These are phyloP conservation scores for Colletotrichum sp. DNA, from an alignment of 2,329 filamentous ascomycete species.

Conservation along the genomic window DNA sequence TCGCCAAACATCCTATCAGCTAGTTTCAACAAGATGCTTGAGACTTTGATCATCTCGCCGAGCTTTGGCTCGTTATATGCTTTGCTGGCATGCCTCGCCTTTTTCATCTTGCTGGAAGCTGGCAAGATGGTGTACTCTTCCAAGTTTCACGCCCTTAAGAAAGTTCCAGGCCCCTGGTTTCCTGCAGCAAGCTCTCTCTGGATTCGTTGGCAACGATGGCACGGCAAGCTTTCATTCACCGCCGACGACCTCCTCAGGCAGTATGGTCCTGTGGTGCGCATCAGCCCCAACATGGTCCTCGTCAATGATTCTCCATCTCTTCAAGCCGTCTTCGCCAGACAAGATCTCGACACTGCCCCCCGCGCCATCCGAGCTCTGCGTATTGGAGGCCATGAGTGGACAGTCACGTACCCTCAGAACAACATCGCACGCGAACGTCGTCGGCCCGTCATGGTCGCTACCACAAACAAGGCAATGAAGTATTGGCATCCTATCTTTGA, in stretches of 20 bases:
- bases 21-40: background rate
- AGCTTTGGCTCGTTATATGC: background rate
- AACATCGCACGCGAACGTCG: constrained; percentile 18
- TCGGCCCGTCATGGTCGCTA: constrained; percentile 24
- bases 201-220: constrained; percentile 24
- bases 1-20: background rate
- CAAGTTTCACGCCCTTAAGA: background rate
- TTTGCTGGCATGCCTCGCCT: background rate
- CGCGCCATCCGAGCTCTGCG: constrained; percentile 23
- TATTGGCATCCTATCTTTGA: background rate
- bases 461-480: constrained; percentile 19
- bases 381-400: constrained; percentile 25
- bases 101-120: background rate
- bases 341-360: constrained; percentile 23
- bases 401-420: constrained; percentile 23
- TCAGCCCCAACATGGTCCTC: constrained; percentile 29
- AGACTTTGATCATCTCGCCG: background rate
- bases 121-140: background rate
- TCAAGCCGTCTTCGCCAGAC: constrained; percentile 6
- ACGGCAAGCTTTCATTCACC: constrained; percentile 21
- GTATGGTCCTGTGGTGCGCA: constrained; percentile 27
- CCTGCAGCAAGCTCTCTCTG: constrained; percentile 15
- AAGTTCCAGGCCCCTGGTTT: constrained; percentile 15
- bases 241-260: constrained; percentile 19
- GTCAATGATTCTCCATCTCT: constrained; percentile 26